Base-by-base conservation (phyloP, 306 rosid species). In the Glycine soja region DNA sequence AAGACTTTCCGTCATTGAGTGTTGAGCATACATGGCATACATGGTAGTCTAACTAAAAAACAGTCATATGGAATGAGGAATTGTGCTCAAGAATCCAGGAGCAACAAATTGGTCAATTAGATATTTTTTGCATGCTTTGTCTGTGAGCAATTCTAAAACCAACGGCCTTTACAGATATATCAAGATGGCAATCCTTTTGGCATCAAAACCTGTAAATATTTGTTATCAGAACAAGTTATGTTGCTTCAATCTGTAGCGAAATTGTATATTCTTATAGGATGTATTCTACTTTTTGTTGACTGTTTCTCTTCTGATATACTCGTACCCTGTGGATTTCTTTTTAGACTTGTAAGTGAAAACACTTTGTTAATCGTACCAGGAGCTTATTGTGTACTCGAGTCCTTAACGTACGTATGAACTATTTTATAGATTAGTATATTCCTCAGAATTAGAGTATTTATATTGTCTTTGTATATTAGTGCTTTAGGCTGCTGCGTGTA, bases 1-100 rank as follows among this genome's bases (percentile, higher is more conserved):
- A 95, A 90, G 85, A 92, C 98, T n/a, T 95, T 87, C 86, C 98
- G 97, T 48, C 98, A 95, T 90, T 95, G 89, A 90, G 78, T 66
- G 19, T 54, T 7, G 81, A 56, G 69, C 72, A 76, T 48, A 13
- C 36, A 8, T 40, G 72, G 69, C 72, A 76, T 48, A 13, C 36
- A 8, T 40, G 72, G 77, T 64, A 59, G 57, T 19, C 15, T 65
- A 56, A 38, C 70, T 32, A 14, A 83, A 65, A 42, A 7, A 74
- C 10, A 62, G 58, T 40, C 30, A 65, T 57, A 4, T 16, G 62
- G 59, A 64, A 16, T 42, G 32, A 32, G 77, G 74, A 57, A 24
- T 65, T 80, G 61, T 48, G 75, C 81, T 74, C 59, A 16, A 51
- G 67, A 67, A 82, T 77, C 66, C 74, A 24, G 67, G 30, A 50